Base-by-base conservation (phyloP, 495 filamentous ascomycete genomes). In the Daldinia decipiens region DNA sequence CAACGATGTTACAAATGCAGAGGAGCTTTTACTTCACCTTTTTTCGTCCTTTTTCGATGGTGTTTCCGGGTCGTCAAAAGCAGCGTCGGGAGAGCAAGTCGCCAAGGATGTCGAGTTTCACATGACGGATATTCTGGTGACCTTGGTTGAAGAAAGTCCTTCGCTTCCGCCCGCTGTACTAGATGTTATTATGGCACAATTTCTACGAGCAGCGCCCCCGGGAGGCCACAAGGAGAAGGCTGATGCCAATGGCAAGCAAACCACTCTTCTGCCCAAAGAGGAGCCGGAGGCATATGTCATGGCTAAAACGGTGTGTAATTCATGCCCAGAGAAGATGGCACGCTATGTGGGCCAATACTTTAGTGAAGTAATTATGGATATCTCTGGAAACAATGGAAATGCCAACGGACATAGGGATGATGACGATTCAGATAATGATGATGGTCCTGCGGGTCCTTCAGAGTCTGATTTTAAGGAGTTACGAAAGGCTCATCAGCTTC, bases 121-220 rank as follows among this genome's bases (percentile, higher is more conserved):
- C 72, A 94, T 98, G 93, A 95, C 90, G 5, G 87, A 89, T 47
- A 85, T 98, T 26, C 84, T 99, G 17, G 88, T 90, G 3, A 91
- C 89, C 3, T 83, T 99, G 45, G 90, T 98, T 24, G 96, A 98
- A 70, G 95, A 99, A 78, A 89, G 90, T 39, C 81, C 86, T 13
- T 88, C 86, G n/a, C 83, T 99, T 2, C 92, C 96, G 0, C 80
- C 88, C 0, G 89, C 93, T 64, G 92, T 95, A 1, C 86, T 98
- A n/a, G 95, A 99, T 74, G 89, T 94, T 12, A 93, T 99, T 65
- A 89, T 98, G 67, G 93, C 93, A 4, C 95, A 99, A 77, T 99
- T 99, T 75, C 83, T 98, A 50, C 88, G 95, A 66, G 93, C 93
- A 2, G 93, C 93, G 61, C 92, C 90, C 54, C 82, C 83, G 21